These are phyloP conservation scores for Sonneratia caseolaris DNA, from an alignment of 345 rosid genomes.

Conservation along the genomic window DNA sequence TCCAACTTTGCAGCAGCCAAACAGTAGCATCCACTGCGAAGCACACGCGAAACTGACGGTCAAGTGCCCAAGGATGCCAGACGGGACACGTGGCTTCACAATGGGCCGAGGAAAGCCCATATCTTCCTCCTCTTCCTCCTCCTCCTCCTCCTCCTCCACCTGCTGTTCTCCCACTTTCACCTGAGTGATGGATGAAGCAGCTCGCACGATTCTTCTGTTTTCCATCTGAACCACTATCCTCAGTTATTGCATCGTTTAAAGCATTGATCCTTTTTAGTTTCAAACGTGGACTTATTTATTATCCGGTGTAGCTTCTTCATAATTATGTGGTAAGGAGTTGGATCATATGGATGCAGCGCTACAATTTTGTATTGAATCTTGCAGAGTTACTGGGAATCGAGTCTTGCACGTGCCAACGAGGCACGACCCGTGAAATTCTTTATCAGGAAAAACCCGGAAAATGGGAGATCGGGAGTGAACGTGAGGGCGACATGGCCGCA, in stretches of 20 bases:
- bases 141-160: constrained; percentile 3
- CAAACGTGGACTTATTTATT: background rate
- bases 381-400: too few relatives aligned
- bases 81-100: constrained; percentile 73
- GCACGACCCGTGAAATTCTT: too few relatives aligned
- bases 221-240: background rate
- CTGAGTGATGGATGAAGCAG: background rate
- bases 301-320: background rate
- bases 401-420: too few relatives aligned
- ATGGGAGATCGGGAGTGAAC: too few relatives aligned
- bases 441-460: too few relatives aligned
- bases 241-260: background rate
- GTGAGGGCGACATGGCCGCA: too few relatives aligned
- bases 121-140: background rate
- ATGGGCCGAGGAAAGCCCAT: constrained; percentile 85
- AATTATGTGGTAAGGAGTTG: background rate
- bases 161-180: background rate
- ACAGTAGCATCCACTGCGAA: constrained; percentile 23
- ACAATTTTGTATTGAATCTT: too few relatives aligned
- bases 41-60: constrained; percentile 33
- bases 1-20: constrained; percentile 25
- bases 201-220: background rate
- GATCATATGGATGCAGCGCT: background rate
- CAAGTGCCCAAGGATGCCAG: constrained; percentile 86
- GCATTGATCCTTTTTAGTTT: background rate